phyloP scores from a whole-genome alignment of 73 alveolate species.

The Symbiodinium pilosum region DNA sequence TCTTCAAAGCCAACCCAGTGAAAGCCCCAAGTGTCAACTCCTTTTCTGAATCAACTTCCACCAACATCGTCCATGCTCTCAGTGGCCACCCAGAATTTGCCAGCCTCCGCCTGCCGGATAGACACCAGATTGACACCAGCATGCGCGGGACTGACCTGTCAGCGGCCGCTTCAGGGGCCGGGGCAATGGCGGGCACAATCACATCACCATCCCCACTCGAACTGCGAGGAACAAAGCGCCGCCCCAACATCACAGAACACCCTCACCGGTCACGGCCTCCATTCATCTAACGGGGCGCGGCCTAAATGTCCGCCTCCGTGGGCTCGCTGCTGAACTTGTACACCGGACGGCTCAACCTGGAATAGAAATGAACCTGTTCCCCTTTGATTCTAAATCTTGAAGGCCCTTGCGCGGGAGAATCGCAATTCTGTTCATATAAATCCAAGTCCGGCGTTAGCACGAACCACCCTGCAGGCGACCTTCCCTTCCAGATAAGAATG shows the following conservation, averaged over 20 bases:
- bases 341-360: background rate
- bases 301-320: too few relatives aligned
- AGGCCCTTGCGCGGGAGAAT: background rate
- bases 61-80: background rate
- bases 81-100: background rate
- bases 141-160: background rate
- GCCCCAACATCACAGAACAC: background rate
- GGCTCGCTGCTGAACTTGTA: background rate
- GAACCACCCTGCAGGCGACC: background rate
- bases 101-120: too few relatives aligned
- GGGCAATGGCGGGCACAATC: background rate
- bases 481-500: background rate
- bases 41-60: background rate
- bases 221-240: background rate
- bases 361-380: background rate
- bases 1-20: background rate
- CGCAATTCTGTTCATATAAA: background rate
- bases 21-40: constrained; percentile 20
- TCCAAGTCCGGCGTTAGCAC: constrained; percentile 11
- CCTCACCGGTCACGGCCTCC: background rate
- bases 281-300: background rate
- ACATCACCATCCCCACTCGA: background rate
- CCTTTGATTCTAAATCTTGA: background rate
- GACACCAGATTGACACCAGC: background rate
- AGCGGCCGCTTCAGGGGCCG: background rate